Conservation (phyloP, 208 protist genomes). For the Leishmania amazonensis region DNA sequence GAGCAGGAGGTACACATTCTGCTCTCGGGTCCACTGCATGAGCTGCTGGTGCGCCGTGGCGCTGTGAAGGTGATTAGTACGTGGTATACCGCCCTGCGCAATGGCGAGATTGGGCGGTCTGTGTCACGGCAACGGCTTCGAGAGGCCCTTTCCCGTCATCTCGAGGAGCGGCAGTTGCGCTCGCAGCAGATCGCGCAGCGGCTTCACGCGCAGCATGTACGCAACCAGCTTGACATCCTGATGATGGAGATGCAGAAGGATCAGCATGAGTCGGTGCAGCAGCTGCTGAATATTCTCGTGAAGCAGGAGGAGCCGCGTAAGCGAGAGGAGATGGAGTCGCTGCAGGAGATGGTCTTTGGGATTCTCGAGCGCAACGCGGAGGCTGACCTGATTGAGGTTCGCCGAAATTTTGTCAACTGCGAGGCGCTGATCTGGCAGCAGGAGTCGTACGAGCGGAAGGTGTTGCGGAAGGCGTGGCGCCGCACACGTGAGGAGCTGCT, state of each 20-base stretch:
- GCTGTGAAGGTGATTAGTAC: constrained; percentile 21
- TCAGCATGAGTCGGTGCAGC: constrained; percentile 17
- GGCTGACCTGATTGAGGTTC: constrained; percentile 12
- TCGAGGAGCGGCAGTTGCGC: constrained; percentile 16
- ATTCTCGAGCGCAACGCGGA: constrained; percentile 29
- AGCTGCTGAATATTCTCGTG: constrained; percentile 20
- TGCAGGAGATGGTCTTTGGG: constrained; percentile 22
- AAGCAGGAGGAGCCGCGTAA: constrained; percentile 25
- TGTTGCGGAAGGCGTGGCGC: constrained; percentile 30
- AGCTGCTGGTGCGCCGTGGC: constrained; percentile 18
- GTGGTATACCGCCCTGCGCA: constrained; percentile 22
- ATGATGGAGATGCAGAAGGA: constrained; percentile 29
- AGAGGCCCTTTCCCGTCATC: constrained; percentile 17
- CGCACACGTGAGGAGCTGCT: constrained; percentile 33
- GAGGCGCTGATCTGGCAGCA: constrained; percentile 48
- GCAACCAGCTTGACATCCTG: constrained; percentile 24
- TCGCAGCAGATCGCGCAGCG: constrained; percentile 21
- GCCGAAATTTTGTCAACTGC: constrained; percentile 10
- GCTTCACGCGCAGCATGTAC: constrained; percentile 29
- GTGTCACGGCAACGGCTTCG: constrained; percentile 23
- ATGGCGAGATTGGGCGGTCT: constrained; percentile 19
- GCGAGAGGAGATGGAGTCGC: constrained; percentile 16
- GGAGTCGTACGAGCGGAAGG: constrained; percentile 51
- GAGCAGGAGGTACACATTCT: constrained; percentile 11
- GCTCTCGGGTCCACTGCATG: constrained; percentile 26